Evolutionary conservation across 2,329 filamentous ascomycete genomes (phyloP).

Genomic region (Cladorrhinum sp.): DNA sequence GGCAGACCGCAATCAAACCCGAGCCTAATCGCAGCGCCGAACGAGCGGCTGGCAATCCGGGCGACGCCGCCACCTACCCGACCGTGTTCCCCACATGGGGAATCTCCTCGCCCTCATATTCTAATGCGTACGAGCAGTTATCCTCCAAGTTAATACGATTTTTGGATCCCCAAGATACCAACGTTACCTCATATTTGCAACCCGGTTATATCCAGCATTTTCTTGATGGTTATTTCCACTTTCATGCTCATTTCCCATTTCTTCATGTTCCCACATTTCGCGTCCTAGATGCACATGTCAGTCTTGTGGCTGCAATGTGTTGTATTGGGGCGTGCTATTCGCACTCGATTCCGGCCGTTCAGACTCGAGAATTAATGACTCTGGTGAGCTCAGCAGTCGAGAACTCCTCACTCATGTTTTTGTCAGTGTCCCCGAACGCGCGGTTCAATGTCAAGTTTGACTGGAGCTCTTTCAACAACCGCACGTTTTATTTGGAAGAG

Average conservation of each 20-base stretch:
- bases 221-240: slow-evolving; percentile 68
- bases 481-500: slow-evolving; percentile 55
- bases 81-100: slow-evolving; percentile 48
- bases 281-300: slow-evolving; percentile 62
- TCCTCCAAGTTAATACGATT: slow-evolving; percentile 56
- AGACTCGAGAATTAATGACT: slow-evolving; percentile 68
- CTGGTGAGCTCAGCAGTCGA: slow-evolving; percentile 57
- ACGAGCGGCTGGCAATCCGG: slow-evolving; percentile 41
- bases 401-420: slow-evolving; percentile 51
- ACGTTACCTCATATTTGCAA: slow-evolving; percentile 59
- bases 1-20: slow-evolving; percentile 66
- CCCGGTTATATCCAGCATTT: slow-evolving; percentile 68
- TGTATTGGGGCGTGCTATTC: slow-evolving; percentile 75
- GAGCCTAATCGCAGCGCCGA: slow-evolving; percentile 57
- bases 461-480: slow-evolving; percentile 35
- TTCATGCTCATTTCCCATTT: slow-evolving; percentile 70
- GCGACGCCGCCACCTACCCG: slow-evolving; percentile 43
- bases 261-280: slow-evolving; percentile 71
- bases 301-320: slow-evolving; percentile 66
- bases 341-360: slow-evolving; percentile 53
- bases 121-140: slow-evolving; percentile 52
- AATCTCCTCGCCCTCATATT: slow-evolving; percentile 40
- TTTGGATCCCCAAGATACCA: slow-evolving; percentile 52
- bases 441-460: slow-evolving; percentile 39
- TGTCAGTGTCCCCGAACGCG: slow-evolving; percentile 39